These are phyloP conservation scores for Ascochyta clinopodiicola DNA, from an alignment of 2,329 filamentous ascomycete genomes.

Conservation along the genomic window DNA sequence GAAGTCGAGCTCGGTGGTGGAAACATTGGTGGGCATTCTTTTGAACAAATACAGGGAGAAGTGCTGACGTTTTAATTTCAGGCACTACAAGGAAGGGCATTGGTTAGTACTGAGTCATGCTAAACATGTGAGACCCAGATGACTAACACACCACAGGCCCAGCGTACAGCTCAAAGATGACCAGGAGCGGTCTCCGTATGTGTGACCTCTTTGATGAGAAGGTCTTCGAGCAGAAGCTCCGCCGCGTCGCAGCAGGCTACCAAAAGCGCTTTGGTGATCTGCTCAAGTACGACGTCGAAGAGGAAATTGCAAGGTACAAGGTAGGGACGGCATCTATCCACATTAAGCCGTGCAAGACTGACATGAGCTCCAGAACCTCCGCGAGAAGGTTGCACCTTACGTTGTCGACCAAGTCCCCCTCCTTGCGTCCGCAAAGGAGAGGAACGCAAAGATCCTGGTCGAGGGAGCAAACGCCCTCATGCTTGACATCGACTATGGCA, in stretches of 20 bases:
- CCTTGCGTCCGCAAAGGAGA: conserved; percentile 66
- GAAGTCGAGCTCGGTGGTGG: conserved; percentile 61
- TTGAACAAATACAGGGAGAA: conserved; percentile 15
- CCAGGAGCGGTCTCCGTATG: conserved; percentile 70
- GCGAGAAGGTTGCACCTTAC: conserved; percentile 63
- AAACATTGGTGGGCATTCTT: conserved; percentile 43
- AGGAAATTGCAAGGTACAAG: conserved; percentile 69
- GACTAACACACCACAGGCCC: conserved; percentile 48
- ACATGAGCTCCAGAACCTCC: conserved; percentile 54
- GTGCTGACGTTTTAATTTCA: conserved; percentile 45
- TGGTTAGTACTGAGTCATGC: conserved; percentile 32
- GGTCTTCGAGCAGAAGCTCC: conserved; percentile 70
- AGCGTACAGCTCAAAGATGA: conserved; percentile 68
- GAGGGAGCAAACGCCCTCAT: conserved; percentile 74
- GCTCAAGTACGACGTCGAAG: conserved; percentile 71
- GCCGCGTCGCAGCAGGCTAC: conserved; percentile 66
- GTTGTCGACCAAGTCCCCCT: conserved; percentile 72
- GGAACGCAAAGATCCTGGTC: conserved; percentile 67
- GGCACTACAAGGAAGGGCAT: conserved; percentile 61
- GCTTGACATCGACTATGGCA: conserved; percentile 66
- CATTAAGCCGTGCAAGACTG: conserved; percentile 1
- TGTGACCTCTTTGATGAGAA: conserved; percentile 71
- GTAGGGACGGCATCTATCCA: conserved; percentile 35
- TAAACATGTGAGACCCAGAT: not conserved
- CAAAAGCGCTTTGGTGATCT: conserved; percentile 73